Evolutionary conservation across 192 early-diverging fungal species (phyloP), one percentile per base, ranked within the genome.

Genomic region (Rhizoclosmatium globosum): DNA sequence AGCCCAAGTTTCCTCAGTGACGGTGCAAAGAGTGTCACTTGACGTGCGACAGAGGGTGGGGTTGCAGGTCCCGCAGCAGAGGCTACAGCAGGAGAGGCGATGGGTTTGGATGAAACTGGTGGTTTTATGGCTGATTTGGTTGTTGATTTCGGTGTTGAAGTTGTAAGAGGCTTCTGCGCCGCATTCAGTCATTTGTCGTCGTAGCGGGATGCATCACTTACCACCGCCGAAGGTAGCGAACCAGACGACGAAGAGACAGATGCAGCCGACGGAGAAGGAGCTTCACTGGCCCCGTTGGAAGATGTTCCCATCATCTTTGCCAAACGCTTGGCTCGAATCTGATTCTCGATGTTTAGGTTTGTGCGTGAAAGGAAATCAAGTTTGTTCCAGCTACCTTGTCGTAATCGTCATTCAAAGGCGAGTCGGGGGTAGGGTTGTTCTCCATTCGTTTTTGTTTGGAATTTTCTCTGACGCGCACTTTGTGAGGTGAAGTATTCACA

Each of bases 1-100:
- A 79, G 94, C 93, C 96, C 96, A 98, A 19, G 90, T 89, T 39
- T 89, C 90, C 72, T 92, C 86, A 2, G 76, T 50, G 38, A 75
- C 76, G 31, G 56, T 71, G 80, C 1, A 68, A 84, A 86, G 9
- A 62, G 53, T 38, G 68, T n/a, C 17, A 80, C 68, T 6, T 64
- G 41, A 31, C 47, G 60, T 4, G 15, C 15, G 7, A 11, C 11
- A 7, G 67, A 7, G 19, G 38, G 6, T 41, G 67, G 15, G 38
- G 67, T 47, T 9, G 11, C 44, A 4, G 42, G 42, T 41, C n/a
- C 43, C 7, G 39, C 23, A 44, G 43, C 44, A 21, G 64, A 15
- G 7, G 67, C 11, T 44, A 41, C 23, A 17, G 15, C 21, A 6
- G 60, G 60, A 7, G 9, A 19, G 11, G 9, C 15, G 9, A 21